Conservation (phyloP, 2,329 filamentous ascomycete genomes). For the Neofusicoccum umdonicola region DNA sequence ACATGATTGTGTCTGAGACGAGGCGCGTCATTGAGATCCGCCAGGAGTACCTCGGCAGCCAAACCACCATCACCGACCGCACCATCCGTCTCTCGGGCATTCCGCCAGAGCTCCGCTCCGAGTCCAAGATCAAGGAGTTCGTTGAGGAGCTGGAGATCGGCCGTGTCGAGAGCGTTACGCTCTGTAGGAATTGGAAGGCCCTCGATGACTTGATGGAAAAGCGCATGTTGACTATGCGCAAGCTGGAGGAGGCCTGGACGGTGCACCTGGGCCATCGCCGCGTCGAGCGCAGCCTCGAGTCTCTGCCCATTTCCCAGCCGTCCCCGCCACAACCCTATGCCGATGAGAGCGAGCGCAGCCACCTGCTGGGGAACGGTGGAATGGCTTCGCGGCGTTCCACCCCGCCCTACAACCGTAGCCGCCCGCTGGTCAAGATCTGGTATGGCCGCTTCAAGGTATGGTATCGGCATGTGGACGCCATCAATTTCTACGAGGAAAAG, state of each 20-base stretch:
- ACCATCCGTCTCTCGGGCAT: constrained; percentile 92
- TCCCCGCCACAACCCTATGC: constrained; percentile 37
- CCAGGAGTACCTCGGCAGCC: constrained; percentile 87
- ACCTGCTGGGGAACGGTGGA: constrained; percentile 50
- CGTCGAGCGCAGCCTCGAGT: constrained; percentile 47
- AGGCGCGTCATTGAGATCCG: constrained; percentile 79
- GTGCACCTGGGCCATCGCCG: constrained; percentile 64
- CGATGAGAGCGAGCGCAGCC: constrained; percentile 54
- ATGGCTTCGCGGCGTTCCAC: neutral
- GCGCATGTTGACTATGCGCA: constrained; percentile 63
- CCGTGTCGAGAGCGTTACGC: constrained; percentile 79
- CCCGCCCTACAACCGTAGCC: constrained; percentile 42
- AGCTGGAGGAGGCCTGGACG: constrained; percentile 81
- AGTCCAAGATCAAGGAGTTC: constrained; percentile 79
- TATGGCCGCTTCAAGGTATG: constrained; percentile 73
- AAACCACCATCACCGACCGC: constrained; percentile 92
- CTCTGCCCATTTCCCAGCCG: constrained; percentile 52
- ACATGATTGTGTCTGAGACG: constrained; percentile 79
- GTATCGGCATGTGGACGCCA: constrained; percentile 76
- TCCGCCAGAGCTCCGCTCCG: constrained; percentile 72
- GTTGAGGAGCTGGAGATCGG: constrained; percentile 88
- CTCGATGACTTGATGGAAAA: constrained; percentile 72
- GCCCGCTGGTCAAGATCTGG: constrained; percentile 72
- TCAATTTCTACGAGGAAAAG: constrained; percentile 90
- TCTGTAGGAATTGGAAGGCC: constrained; percentile 84